Percentiles rank a stretch among this genome's conserved stretches.
Conservation (phyloP, 2,329 filamentous ascomycete genomes). For the Pleomassaria siparia region DNA sequence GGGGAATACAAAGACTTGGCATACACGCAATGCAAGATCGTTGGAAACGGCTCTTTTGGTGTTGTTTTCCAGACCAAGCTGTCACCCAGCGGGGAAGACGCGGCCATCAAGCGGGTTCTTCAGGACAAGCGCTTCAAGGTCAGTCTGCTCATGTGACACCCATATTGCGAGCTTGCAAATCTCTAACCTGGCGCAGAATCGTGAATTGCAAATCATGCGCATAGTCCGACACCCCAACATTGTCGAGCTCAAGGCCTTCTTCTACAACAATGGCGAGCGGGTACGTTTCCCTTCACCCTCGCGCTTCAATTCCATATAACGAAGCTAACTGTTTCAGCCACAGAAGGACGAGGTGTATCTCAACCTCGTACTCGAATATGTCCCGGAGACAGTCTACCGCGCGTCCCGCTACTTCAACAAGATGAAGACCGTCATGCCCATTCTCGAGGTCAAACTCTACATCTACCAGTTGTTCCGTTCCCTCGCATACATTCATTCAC, state of each 20-base stretch:
- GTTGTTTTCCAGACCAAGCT: conserved; percentile 99
- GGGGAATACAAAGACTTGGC: conserved; percentile 96
- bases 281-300: conserved; percentile 56
- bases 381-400: conserved; percentile 97
- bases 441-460: conserved; percentile 97
- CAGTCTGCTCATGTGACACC: conserved; percentile 29
- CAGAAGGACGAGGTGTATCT: conserved; percentile 93
- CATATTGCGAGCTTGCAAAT: conserved; percentile 9
- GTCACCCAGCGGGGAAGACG: conserved; percentile 95
- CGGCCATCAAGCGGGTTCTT: conserved; percentile 96
- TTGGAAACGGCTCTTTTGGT: conserved; percentile 97
- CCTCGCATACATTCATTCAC: conserved; percentile 97
- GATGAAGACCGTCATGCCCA: conserved; percentile 99
- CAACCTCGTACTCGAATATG: conserved; percentile 96
- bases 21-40: conserved; percentile 99
- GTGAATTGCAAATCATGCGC: conserved; percentile 98
- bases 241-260: conserved; percentile 98
- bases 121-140: conserved; percentile 99
- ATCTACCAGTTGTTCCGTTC: conserved; percentile 99
- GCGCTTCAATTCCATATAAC: conserved; percentile 1
- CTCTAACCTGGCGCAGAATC: conserved; percentile 67
- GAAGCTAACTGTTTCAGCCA: conserved; percentile 36
- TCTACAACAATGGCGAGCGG: conserved; percentile 98
- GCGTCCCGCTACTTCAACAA: conserved; percentile 99
- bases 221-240: conserved; percentile 99